Evolutionary conservation across 2,329 filamentous ascomycete genomes (phyloP).

Genomic region (Talaromyces verruculosus): DNA sequence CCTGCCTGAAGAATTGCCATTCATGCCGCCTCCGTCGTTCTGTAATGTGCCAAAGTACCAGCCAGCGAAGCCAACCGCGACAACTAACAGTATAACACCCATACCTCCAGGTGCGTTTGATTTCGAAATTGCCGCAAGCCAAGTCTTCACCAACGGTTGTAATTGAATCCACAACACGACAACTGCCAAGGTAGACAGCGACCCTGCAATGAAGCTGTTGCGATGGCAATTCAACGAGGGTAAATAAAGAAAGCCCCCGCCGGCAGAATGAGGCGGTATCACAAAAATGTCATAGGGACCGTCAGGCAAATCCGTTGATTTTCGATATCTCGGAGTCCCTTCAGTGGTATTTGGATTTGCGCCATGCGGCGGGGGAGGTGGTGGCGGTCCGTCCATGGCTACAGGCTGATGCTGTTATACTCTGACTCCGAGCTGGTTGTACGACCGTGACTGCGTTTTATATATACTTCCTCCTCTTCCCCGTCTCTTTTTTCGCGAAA

Average conservation of each 20-base stretch:
- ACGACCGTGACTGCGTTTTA: slow-evolving; percentile 9
- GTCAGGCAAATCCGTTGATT: slow-evolving; percentile 65
- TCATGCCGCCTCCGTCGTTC: slow-evolving; percentile 42
- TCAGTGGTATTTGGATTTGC: slow-evolving; percentile 68
- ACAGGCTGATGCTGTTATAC: neutral
- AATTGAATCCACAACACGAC: slow-evolving; percentile 72
- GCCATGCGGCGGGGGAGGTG: slow-evolving; percentile 84
- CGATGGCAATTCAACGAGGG: slow-evolving; percentile 80
- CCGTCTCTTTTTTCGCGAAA: neutral
- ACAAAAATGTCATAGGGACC: slow-evolving; percentile 98
- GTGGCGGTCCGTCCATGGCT: slow-evolving; percentile 45
- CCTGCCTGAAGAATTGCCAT: slow-evolving; percentile 20
- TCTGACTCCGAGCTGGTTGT: slow-evolving; percentile 12
- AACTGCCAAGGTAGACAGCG: slow-evolving; percentile 70
- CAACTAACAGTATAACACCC: slow-evolving; percentile 69
- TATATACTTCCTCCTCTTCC: neutral
- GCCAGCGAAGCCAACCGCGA: slow-evolving; percentile 71
- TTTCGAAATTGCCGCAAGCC: slow-evolving; percentile 58
- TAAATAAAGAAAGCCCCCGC: slow-evolving; percentile 89
- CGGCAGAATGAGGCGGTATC: slow-evolving; percentile 86
- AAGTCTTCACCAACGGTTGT: slow-evolving; percentile 70
- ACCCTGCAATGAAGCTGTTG: slow-evolving; percentile 89
- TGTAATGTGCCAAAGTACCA: slow-evolving; percentile 74
- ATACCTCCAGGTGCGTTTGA: slow-evolving; percentile 71
- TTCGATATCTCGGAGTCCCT: slow-evolving; percentile 43